Evolutionary conservation across 331 rosid genomes (phyloP), one percentile per base, ranked within the genome.

Genomic region (Pyrus hybrid): DNA sequence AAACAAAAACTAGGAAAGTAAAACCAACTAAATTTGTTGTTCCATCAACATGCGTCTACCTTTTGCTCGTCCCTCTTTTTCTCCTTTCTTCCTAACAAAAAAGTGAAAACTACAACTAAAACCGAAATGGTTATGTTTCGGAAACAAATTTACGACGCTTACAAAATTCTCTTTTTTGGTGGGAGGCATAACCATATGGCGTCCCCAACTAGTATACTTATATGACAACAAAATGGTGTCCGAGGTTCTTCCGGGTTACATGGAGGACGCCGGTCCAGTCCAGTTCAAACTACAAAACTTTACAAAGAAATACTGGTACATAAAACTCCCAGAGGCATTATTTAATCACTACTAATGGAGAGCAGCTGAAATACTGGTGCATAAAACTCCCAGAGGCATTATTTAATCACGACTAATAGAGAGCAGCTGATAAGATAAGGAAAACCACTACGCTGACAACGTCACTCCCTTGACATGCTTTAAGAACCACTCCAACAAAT

Each of bases 401-500:
- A 51, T 51, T 18, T 51, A 51, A 51, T 18, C 21, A 7, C 58
- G 18, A 18, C 58, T 20, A 18, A 51, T 51, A 51, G 58, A 18
- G 20, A 18, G 58, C 58, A 7, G 58, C 22, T 51, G 58, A 51
- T 51, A 17, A 18, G 21, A 51, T 51, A 18, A 17, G 22, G 58
- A 18, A 18, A 51, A 17, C 22, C 53, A 28, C 14, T 45, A n/a
- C 10, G 22, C 28, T 21, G 75, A 56, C 5, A 54, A 72, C 23
- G 41, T 26, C 54, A 45, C 29, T 84, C 82, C 79, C 86, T 91
- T 87, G 7, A 80, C 63, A 77, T 87, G 62, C 79, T 80, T 87
- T 32, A 74, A 73, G 77, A 90, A 81, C 94, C 94, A 90, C 21
- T 49, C 82, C 79, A 90, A 71, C 83, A 88, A 25, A 77, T 90